Percentiles rank a stretch among this genome's conserved stretches.
These are phyloP conservation scores for Xylaria sp. DNA, from an alignment of 2,329 filamentous ascomycete species.

Conservation along the genomic window DNA sequence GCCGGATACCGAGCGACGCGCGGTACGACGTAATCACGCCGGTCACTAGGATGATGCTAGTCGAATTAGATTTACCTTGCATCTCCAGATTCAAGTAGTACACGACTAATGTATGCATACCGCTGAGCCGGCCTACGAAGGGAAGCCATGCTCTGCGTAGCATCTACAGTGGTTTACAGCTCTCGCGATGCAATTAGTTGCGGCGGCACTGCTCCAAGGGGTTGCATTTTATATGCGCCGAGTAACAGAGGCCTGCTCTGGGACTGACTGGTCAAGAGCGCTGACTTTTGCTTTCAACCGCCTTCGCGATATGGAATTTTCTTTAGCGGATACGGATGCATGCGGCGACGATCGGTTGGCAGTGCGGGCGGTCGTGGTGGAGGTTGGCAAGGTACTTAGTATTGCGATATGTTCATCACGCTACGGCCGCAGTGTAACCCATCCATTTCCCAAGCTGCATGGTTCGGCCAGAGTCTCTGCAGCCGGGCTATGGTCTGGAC, in stretches of 20 bases:
- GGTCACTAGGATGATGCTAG: background rate
- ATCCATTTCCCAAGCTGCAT: constrained; percentile 15
- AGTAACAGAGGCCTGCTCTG: background rate
- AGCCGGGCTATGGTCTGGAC: constrained; percentile 24
- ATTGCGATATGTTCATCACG: background rate
- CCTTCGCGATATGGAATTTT: background rate
- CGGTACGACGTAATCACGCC: constrained; percentile 13
- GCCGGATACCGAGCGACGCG: constrained; percentile 20
- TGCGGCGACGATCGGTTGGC: background rate
- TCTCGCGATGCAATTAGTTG: too few species aligned
- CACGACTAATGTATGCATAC: background rate
- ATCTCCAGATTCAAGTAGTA: background rate
- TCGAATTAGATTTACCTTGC: background rate
- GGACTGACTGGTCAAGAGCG: background rate
- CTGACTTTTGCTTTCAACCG: background rate
- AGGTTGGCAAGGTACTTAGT: background rate
- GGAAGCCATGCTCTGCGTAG: background rate
- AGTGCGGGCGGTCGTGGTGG: background rate
- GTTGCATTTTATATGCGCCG: background rate
- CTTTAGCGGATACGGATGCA: background rate
- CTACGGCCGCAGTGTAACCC: constrained; percentile 19
- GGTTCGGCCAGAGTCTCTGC: constrained; percentile 9
- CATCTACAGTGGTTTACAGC: background rate
- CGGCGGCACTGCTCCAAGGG: background rate
- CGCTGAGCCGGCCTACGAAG: background rate